phyloP scores from a whole-genome alignment of 345 rosid genomes.

The Salix arbutifolia region DNA sequence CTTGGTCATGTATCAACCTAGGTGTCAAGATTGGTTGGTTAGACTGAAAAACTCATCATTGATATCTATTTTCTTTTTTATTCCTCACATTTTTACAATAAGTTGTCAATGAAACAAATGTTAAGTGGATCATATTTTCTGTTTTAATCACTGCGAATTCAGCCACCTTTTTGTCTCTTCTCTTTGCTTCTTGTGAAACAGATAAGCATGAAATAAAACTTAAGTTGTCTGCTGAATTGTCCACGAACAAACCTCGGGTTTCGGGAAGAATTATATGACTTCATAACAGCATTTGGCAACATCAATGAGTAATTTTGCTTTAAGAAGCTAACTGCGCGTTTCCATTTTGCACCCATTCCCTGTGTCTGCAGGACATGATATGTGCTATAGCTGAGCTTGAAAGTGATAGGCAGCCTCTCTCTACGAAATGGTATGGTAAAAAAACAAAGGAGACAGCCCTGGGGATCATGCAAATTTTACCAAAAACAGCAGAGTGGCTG shows the following conservation, averaged over 20 bases:
- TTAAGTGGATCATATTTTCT: neutral
- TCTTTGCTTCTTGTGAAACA: no score
- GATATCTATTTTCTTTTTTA: neutral
- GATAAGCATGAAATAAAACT: neutral
- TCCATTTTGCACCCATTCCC: slow-evolving; percentile 3
- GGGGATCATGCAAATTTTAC: slow-evolving; percentile 81
- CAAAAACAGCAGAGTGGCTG: slow-evolving; percentile 65
- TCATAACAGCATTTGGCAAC: neutral
- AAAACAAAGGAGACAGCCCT: slow-evolving; percentile 63
- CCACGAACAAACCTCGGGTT: neutral
- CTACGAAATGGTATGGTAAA: slow-evolving; percentile 49
- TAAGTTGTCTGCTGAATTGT: neutral
- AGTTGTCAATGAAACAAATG: neutral
- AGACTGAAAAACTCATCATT: neutral
- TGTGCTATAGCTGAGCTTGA: slow-evolving; percentile 86
- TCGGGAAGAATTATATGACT: neutral
- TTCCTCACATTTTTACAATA: neutral
- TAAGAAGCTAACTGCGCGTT: neutral
- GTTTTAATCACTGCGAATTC: neutral
- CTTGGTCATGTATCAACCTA: neutral
- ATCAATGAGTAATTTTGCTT: neutral
- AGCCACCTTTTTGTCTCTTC: neutral
- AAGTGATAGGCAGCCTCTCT: slow-evolving; percentile 81
- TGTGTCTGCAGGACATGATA: slow-evolving; percentile 68
- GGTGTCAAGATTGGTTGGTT: neutral